Conservation (phyloP, 176 grass and related monocot genomes). For the Oryza australiensis region DNA sequence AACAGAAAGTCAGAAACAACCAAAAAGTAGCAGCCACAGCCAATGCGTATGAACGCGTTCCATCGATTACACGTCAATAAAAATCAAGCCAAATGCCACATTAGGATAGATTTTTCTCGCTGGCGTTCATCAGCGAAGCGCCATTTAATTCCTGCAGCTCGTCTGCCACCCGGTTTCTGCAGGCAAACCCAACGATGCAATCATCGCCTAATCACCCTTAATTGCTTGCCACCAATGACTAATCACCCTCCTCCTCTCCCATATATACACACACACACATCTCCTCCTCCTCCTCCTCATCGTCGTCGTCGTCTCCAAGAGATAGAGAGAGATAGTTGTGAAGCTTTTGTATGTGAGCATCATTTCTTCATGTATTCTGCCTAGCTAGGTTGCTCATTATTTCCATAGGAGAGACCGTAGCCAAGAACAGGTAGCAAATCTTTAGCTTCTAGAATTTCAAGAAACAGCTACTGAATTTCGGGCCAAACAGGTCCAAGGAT, state of each 20-base stretch:
- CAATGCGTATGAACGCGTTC: background rate
- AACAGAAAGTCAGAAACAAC: background rate
- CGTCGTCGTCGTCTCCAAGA: background rate
- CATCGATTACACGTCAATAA: background rate
- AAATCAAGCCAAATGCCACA: background rate
- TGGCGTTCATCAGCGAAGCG: background rate
- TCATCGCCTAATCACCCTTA: background rate
- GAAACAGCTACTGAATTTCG: background rate
- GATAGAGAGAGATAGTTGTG: background rate
- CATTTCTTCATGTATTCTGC: background rate
- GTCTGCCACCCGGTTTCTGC: background rate
- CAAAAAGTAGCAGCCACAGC: background rate
- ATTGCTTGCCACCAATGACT: background rate
- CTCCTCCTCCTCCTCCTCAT: background rate
- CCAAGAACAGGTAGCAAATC: conserved; percentile 20
- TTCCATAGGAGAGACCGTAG: background rate
- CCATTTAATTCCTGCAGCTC: background rate
- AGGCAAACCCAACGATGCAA: background rate
- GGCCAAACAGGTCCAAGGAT: conserved; percentile 4
- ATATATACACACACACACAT: background rate
- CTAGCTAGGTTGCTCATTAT: background rate
- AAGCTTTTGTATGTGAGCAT: background rate
- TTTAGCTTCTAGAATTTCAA: background rate
- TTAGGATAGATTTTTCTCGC: background rate
- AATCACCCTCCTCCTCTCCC: background rate